Evolutionary conservation across 306 rosid species (phyloP), one percentile per base, ranked within the genome.

Genomic region (Quercus rubra): DNA sequence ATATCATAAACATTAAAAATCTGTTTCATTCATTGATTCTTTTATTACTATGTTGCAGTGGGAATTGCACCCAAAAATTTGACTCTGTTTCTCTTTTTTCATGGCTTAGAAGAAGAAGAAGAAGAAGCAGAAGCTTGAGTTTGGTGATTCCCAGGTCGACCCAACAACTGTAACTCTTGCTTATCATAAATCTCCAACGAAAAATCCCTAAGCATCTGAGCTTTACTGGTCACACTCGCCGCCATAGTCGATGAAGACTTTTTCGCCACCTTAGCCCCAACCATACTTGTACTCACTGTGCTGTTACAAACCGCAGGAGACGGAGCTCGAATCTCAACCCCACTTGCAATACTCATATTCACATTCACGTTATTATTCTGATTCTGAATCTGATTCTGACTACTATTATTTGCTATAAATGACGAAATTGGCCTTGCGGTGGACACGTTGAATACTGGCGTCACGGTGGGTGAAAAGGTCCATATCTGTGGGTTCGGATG

Each of bases 241-340:
- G 86, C 93, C 92, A 91, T 86, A 14, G 79, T 89, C 55, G 93
- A 86, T 7, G 86, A 73, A 23, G 79, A 49, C 74, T 51, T 78
- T 67, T 73, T 76, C 52, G 91, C 85, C 73, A 64, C 86, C 83
- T 35, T 85, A 8, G 88, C 73, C n/a, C 97, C 93, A 70, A 81
- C 82, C 38, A 79, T 81, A 76, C 85, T 86, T 27, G 90, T 83
- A 17, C 81, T 86, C 52, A 64, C 89, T 14, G 88, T 80, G 0
- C 83, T 70, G 66, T 55, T 75, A 28, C 70, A 25, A 18, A 76
- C 33, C 18, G 55, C 35, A 19, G 41, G 46, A 64, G 28, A 67
- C 79, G 14, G 70, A 78, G 63, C 79, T 79, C 75, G 88, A 85
- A 70, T 38, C 70, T 78, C 74, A 3, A 30, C 10, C 17, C 82